Percentiles rank a stretch among this genome's conserved stretches.
Conservation (phyloP, 345 rosid species). For the Punica granatum region DNA sequence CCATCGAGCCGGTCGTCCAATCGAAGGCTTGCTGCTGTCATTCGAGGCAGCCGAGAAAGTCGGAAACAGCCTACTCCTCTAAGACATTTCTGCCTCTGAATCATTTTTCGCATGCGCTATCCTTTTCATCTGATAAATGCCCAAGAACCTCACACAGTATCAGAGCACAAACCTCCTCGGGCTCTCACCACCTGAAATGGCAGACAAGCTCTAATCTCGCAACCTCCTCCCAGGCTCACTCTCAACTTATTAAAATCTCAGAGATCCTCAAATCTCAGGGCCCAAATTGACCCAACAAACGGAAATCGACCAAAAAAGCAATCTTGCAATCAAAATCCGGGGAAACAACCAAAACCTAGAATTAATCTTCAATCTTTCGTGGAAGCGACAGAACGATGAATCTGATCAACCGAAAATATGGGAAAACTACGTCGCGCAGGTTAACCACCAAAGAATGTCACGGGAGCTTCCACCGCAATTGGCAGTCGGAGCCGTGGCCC, state of each 20-base stretch:
- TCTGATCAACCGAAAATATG: neutral
- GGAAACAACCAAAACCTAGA: neutral
- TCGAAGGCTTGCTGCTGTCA: too few species aligned
- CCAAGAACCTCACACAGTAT: constrained; percentile 16
- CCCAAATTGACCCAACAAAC: too few species aligned
- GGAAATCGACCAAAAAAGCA: neutral
- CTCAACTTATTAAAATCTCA: neutral
- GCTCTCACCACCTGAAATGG: neutral
- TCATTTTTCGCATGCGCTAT: constrained; percentile 12
- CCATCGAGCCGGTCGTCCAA: too few species aligned
- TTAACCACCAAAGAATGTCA: neutral
- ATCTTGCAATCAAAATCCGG: too few species aligned
- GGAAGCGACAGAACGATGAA: constrained; percentile 11
- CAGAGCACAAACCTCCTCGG: constrained; percentile 12
- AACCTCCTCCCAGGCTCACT: constrained; percentile 13
- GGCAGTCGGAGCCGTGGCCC: neutral
- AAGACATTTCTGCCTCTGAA: constrained; percentile 24
- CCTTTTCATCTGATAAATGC: constrained; percentile 30
- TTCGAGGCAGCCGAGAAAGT: too few species aligned
- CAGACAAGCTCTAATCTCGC: neutral
- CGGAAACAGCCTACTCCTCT: constrained; percentile 17
- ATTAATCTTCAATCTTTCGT: neutral
- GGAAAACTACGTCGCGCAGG: neutral
- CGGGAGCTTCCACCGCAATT: neutral
- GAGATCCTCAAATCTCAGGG: too few species aligned